A percentile compares a stretch with the other conserved stretches of the same genome.
phyloP scores from a whole-genome alignment of 169 alveolate genomes.

The Amoebophrya sp. region DNA sequence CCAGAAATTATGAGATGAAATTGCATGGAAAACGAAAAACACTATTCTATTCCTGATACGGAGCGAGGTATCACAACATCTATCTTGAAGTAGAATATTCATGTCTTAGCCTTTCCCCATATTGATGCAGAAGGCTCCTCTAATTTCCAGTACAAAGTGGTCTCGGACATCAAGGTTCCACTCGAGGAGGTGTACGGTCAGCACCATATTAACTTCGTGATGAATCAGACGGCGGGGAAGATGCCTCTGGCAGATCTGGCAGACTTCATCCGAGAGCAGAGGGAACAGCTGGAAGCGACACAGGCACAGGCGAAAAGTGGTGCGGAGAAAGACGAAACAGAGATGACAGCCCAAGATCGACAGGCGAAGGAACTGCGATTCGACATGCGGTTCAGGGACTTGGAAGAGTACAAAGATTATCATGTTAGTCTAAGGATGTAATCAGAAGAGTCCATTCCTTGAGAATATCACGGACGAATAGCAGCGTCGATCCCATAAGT shows the following conservation, averaged over 20 bases:
- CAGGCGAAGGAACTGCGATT: neutral
- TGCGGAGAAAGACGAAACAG: conserved; percentile 12
- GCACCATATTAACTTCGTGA: conserved; percentile 7
- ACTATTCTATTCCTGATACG: too few species aligned
- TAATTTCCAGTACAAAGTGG: neutral
- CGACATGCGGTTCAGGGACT: neutral
- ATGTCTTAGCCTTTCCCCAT: too few species aligned
- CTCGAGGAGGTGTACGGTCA: conserved; percentile 15
- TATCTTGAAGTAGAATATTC: too few species aligned
- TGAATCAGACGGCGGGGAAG: conserved; percentile 7
- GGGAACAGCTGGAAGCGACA: neutral
- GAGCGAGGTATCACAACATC: too few species aligned
- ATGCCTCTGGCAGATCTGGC: neutral
- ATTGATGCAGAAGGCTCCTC: too few species aligned
- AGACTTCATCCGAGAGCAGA: conserved; percentile 16
- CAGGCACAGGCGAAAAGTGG: neutral
- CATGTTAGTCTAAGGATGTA: too few species aligned
- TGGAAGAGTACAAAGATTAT: neutral
- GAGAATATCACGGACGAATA: too few species aligned
- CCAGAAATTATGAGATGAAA: too few species aligned
- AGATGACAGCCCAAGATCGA: neutral
- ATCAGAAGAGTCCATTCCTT: too few species aligned
- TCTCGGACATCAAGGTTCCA: neutral
- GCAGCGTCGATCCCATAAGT: too few species aligned
- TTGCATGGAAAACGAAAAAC: too few species aligned